These are phyloP conservation scores for Arthrocladium fulminans DNA, from an alignment of 2,329 filamentous ascomycete genomes.

Conservation along the genomic window DNA sequence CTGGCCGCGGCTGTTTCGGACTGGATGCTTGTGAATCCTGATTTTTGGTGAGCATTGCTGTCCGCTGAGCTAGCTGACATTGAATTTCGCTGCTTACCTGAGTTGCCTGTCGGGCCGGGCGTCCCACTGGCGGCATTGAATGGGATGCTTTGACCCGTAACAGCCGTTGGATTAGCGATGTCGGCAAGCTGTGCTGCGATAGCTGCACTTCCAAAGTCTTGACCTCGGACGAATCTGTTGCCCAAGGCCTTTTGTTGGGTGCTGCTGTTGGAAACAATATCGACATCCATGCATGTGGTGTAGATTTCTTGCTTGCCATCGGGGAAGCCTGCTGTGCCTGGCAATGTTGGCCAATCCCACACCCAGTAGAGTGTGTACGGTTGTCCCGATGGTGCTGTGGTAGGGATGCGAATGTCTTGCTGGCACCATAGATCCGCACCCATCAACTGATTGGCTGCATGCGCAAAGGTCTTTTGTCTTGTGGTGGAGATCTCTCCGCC, in stretches of 20 bases:
- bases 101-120: not conserved
- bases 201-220: slow-evolving; percentile 32
- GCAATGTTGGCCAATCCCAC: slow-evolving; percentile 78
- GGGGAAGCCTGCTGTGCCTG: slow-evolving; percentile 28
- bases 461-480: slow-evolving; percentile 51
- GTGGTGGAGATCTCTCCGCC: slow-evolving; percentile 46
- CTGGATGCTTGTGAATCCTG: slow-evolving; percentile 3
- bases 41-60: not conserved
- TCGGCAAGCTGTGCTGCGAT: slow-evolving; percentile 32
- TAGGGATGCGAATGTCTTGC: slow-evolving; percentile 66
- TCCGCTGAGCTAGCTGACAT: not conserved
- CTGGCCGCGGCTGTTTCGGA: not conserved
- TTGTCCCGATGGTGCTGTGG: slow-evolving; percentile 51
- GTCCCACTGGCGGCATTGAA: slow-evolving; percentile 15
- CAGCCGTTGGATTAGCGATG: slow-evolving; percentile 24
- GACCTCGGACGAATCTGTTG: slow-evolving; percentile 26
- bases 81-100: not conserved
- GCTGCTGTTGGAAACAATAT: slow-evolving; percentile 27
- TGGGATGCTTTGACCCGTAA: slow-evolving; percentile 7
- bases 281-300: slow-evolving; percentile 42
- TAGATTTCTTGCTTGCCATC: slow-evolving; percentile 39
- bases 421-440: slow-evolving; percentile 67
- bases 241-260: slow-evolving; percentile 14
- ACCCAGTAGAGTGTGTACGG: slow-evolving; percentile 87
- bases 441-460: slow-evolving; percentile 42